These are phyloP conservation scores for Flaveria bidentis DNA, from an alignment of 129 eudicot species.

Conservation along the genomic window DNA sequence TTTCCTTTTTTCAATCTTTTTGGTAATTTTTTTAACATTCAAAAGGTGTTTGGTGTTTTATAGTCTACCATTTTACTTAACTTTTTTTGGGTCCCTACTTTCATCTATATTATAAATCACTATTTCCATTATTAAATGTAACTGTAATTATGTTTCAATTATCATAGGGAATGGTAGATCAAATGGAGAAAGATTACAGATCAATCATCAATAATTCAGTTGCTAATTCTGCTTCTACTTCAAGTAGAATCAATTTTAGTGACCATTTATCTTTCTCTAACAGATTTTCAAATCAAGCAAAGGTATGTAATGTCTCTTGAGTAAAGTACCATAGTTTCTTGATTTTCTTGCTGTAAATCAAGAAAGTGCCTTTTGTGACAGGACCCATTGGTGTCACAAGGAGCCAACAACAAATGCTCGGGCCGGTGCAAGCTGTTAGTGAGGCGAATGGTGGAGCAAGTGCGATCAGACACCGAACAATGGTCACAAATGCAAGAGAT, in stretches of 20 bases:
- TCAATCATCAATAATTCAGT: slow-evolving; percentile 54
- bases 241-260: slow-evolving; percentile 50
- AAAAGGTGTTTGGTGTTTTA: no score
- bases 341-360: not conserved
- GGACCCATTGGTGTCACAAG: slow-evolving; percentile 48
- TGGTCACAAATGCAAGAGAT: slow-evolving; percentile 91
- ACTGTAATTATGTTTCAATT: slow-evolving; percentile 29
- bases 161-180: slow-evolving; percentile 61
- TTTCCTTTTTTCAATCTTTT: no score
- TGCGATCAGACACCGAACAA: slow-evolving; percentile 80
- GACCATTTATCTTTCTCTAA: slow-evolving; percentile 45
- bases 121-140: not conserved
- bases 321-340: not conserved
- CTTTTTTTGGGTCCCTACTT: no score
- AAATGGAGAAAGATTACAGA: slow-evolving; percentile 62
- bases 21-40: no score
- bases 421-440: slow-evolving; percentile 83
- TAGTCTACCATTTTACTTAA: no score
- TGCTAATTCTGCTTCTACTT: slow-evolving; percentile 61
- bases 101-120: no score
- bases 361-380: slow-evolving; percentile 20
- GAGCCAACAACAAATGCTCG: slow-evolving; percentile 52
- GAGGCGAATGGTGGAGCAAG: slow-evolving; percentile 75
- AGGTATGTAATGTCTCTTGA: slow-evolving; percentile 16
- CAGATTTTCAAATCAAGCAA: slow-evolving; percentile 52